Percentiles rank a stretch among this genome's conserved stretches.
Conservation (phyloP, 2,329 filamentous ascomycete genomes). For the Fusarium miscanthi region DNA sequence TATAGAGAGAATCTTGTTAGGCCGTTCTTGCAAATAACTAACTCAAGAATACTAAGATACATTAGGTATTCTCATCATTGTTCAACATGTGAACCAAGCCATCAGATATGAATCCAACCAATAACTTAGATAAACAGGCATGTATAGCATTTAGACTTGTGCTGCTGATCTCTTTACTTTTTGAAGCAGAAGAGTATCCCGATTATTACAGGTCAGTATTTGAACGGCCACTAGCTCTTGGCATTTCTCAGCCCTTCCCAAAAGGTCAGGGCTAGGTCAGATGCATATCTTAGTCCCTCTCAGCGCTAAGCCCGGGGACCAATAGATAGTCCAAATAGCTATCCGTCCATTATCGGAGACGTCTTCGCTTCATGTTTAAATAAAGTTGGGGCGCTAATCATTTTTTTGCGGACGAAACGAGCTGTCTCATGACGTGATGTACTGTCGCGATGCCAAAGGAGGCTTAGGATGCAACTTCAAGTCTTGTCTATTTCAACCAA, state of each 20-base stretch:
- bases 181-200: background rate
- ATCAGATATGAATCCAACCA: background rate
- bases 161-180: background rate
- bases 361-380: background rate
- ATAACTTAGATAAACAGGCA: background rate
- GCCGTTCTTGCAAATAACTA: too few species aligned
- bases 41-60: background rate
- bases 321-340: background rate
- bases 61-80: background rate
- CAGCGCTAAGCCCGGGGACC: background rate
- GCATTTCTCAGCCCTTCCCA: background rate
- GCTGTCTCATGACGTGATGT: background rate
- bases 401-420: background rate
- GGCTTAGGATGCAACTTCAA: too few species aligned
- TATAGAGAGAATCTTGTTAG: fast-evolving
- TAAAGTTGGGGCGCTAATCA: background rate
- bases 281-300: background rate
- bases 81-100: background rate
- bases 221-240: background rate
- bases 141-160: background rate
- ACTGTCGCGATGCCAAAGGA: too few species aligned
- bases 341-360: background rate
- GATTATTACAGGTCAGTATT: background rate
- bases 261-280: background rate
- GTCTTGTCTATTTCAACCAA: too few species aligned